Evolutionary conservation across 2,329 filamentous ascomycete species (phyloP), one percentile per base, ranked within the genome.

Genomic region (Zymoseptoria brevis): DNA sequence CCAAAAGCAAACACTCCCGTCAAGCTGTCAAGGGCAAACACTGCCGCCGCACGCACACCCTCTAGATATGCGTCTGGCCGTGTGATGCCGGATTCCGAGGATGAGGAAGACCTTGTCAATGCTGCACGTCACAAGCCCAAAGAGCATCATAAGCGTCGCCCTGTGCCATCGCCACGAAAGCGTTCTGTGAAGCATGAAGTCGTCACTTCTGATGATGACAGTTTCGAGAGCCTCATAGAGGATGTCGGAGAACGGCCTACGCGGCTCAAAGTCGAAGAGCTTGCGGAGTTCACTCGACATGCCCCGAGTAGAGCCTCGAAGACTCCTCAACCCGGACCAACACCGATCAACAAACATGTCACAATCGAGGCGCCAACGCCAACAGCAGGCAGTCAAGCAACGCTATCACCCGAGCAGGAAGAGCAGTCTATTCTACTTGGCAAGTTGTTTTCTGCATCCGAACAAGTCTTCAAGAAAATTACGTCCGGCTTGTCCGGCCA

Each of bases 51-150:
- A n/a, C 57, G 60, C 30, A 53, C 60, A 16, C 55, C 60, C 8
- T 21, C 53, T 13, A 21, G 48, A 7, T 48, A 11, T 19, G 55
- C 49, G 11, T 21, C 9, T 13, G 56, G 41, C 4, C 55, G 35
- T 26, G 57, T 57, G 13, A 62, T 67, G 59, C 57, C 64, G n/a
- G 65, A 69, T 30, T 69, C 65, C 1, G 68, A 71, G 22, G 66
- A 68, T 9, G 68, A 71, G 6, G 68, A 68, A 50, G 64, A 66
- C 50, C 61, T 70, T 11, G 61, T 70, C 41, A 60, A 69, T 57
- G 67, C 69, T 26, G 60, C 62, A 4, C 54, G 54, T 11, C 53
- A 57, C 53, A 52, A 60, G 26, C 16, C 53, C 11, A 26, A n/a
- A 56, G 7, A 55, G 21, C 21, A n/a, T 3, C 21, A 50, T 26